Evolutionary conservation across 2,329 filamentous ascomycete genomes (phyloP), one percentile per base, ranked within the genome.

Genomic region (Penicillium sp.): DNA sequence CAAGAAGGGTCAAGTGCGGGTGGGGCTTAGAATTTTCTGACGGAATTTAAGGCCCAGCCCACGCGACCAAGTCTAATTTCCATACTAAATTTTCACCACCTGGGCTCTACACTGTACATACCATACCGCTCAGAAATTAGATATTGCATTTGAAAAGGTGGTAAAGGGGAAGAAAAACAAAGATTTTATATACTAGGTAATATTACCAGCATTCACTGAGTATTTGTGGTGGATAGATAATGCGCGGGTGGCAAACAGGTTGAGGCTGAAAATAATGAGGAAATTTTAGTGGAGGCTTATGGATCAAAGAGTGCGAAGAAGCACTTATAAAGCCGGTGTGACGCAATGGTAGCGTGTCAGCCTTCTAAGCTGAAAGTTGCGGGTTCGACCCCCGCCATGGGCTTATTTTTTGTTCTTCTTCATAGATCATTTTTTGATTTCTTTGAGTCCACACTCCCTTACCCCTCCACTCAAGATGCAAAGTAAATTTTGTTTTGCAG

Each of bases 1-100:
- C 27, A 6, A 23, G 31, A 23, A 49, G 5, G 31, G 46, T 23
- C 35, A 49, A 29, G 46, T 14, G 46, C 11, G 29, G 21, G 46
- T 49, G 46, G 46, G 19, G n/a, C 46, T 23, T 49, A 49, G 13
- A 49, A 49, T 35, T 49, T 49, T 49, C 46, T 49, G 39, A 42
- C 11, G 39, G 39, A 23, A 19, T 39, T 39, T 10, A 21, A 13
- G n/a, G 37, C 3, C 39, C n/a, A 42, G 19, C 19, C 37, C 39
- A 42, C 39, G 39, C 19, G 39, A 42, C 39, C 6, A 10, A 21
- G n/a, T 42, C 19, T 42, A 42, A 23, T 42, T 23, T 42, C 4
- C 19, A 23, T 39, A 19, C 8, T 39, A 9, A 19, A 19, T 19
- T 19, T 39, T 39, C 35, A 39, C 35, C 35, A 19, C 31, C 3